Conservation (phyloP, 2,329 filamentous ascomycete genomes). For the Didymella exigua region DNA sequence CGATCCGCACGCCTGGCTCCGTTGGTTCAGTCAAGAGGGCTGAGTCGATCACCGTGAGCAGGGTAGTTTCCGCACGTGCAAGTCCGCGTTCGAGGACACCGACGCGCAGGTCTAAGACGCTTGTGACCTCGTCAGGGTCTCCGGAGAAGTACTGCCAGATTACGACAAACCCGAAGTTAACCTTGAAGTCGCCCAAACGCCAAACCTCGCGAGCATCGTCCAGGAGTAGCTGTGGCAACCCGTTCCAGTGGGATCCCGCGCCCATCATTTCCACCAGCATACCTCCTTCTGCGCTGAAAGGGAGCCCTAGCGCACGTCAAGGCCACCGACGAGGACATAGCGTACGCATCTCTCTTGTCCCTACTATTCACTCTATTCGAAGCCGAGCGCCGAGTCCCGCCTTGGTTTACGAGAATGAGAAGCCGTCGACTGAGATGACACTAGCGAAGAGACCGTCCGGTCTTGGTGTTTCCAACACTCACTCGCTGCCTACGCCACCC, state of each 20-base stretch:
- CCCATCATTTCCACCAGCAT: slow-evolving; percentile 43
- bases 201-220: slow-evolving; percentile 50
- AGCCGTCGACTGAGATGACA: background rate
- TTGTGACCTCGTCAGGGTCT: slow-evolving; percentile 50
- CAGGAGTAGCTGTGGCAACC: slow-evolving; percentile 54
- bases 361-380: slow-evolving; percentile 49
- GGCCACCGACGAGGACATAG: slow-evolving; percentile 53
- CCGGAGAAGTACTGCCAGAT: slow-evolving; percentile 41
- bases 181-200: slow-evolving; percentile 41
- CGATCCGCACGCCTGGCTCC: slow-evolving; percentile 5
- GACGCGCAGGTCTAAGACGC: slow-evolving; percentile 38
- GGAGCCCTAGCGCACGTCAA: slow-evolving; percentile 52
- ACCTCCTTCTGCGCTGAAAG: slow-evolving; percentile 51
- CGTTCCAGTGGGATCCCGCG: slow-evolving; percentile 53
- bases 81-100: slow-evolving; percentile 44
- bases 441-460: background rate
- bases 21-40: slow-evolving; percentile 38
- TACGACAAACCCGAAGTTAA: slow-evolving; percentile 38
- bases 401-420: background rate
- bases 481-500: slow-evolving; percentile 34
- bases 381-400: slow-evolving; percentile 45
- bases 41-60: slow-evolving; percentile 45
- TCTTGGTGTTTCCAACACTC: slow-evolving; percentile 23
- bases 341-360: slow-evolving; percentile 53
- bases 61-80: slow-evolving; percentile 39